phyloP scores from a whole-genome alignment of 352 stramenopile genomes.

The Phytophthora tubulina region DNA sequence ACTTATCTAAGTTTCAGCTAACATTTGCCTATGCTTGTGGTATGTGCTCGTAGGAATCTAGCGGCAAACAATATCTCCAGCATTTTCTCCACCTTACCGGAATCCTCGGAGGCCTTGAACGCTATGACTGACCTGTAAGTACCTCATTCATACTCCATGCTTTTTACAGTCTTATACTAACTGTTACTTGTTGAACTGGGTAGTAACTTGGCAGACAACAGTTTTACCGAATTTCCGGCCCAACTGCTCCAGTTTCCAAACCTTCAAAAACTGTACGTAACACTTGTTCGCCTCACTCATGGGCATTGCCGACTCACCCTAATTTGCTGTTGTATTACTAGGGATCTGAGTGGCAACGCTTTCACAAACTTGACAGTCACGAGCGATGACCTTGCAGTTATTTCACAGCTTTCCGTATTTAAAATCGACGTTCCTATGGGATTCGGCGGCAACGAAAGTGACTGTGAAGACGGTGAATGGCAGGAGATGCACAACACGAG shows the following conservation, averaged over 20 bases:
- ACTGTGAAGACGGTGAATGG: slow-evolving; percentile 44
- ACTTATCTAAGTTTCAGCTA: not conserved
- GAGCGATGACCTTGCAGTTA: slow-evolving; percentile 40
- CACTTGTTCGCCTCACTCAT: not conserved
- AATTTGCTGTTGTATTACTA: slow-evolving; percentile 14
- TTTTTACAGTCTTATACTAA: slow-evolving; percentile 14
- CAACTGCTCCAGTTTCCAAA: slow-evolving; percentile 56
- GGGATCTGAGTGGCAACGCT: slow-evolving; percentile 53
- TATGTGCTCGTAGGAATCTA: slow-evolving; percentile 33
- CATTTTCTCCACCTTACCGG: slow-evolving; percentile 41
- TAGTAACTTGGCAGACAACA: slow-evolving; percentile 60
- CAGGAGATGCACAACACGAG: slow-evolving; percentile 37
- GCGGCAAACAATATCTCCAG: slow-evolving; percentile 45
- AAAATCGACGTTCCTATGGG: slow-evolving; percentile 23
- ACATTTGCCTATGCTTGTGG: not conserved
- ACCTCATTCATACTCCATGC: not conserved
- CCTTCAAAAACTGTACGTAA: slow-evolving; percentile 55
- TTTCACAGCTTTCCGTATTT: slow-evolving; percentile 49
- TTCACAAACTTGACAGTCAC: slow-evolving; percentile 57
- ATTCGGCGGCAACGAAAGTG: not conserved
- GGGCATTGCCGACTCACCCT: not conserved
- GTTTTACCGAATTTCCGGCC: slow-evolving; percentile 47
- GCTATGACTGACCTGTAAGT: slow-evolving; percentile 46
- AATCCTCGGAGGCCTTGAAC: slow-evolving; percentile 30
- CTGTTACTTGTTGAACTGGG: not conserved